phyloP scores from a whole-genome alignment of 768 basidiomycete species.

The Nidularia sp. region DNA sequence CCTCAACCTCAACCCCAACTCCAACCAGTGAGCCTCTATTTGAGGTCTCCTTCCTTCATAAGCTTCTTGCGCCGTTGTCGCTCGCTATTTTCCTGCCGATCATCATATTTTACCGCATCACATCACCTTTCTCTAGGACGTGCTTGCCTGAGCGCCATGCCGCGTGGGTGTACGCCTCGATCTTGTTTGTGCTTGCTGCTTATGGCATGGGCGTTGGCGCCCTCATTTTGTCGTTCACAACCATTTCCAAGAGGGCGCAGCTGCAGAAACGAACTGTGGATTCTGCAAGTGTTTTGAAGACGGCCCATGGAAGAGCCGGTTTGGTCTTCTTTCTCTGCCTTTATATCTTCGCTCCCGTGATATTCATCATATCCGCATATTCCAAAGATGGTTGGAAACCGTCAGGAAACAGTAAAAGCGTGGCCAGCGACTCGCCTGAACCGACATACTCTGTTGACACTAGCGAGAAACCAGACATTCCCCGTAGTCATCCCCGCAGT shows the following conservation, averaged over 20 bases:
- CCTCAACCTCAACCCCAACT: not conserved
- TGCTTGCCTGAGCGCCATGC: constrained; percentile 14
- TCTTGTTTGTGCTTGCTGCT: constrained; percentile 32
- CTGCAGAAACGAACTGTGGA: constrained; percentile 23
- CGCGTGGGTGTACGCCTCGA: constrained; percentile 28
- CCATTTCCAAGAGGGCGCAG: constrained; percentile 31
- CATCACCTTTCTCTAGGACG: constrained; percentile 8
- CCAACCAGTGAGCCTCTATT: not conserved
- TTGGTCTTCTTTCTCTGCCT: constrained; percentile 60
- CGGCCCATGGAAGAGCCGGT: constrained; percentile 62
- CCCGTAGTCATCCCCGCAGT: constrained; percentile 22
- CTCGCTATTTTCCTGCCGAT: constrained; percentile 30
- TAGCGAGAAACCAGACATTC: constrained; percentile 24
- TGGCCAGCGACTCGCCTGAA: too few species aligned
- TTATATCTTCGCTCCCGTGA: constrained; percentile 42
- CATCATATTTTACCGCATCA: constrained; percentile 28
- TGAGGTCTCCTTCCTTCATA: constrained; percentile 39
- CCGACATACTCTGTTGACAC: constrained; percentile 14
- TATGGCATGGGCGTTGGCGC: constrained; percentile 64
- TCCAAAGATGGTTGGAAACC: not conserved
- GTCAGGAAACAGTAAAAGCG: not conserved
- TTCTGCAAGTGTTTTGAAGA: constrained; percentile 37
- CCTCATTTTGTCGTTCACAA: constrained; percentile 59
- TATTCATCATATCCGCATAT: not conserved
- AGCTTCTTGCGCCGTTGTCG: constrained; percentile 41